phyloP scores from a whole-genome alignment of 2,329 filamentous ascomycete species.

The Venturia carpophila region DNA sequence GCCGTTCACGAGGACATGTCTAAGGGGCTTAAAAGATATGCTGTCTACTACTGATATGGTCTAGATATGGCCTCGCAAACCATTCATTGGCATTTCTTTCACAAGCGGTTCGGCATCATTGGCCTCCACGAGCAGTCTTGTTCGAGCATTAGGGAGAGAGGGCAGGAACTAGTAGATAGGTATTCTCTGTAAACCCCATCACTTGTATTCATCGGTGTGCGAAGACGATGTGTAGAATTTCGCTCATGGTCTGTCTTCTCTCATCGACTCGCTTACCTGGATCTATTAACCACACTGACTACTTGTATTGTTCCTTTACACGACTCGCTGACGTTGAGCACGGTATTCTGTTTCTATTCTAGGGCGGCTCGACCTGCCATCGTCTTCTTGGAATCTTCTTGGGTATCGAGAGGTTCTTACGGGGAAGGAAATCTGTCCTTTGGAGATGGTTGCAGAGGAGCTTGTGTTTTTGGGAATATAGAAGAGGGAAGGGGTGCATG shows the following conservation, averaged over 20 bases:
- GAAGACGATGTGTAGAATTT: not conserved
- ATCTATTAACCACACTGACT: not conserved
- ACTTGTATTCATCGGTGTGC: no score
- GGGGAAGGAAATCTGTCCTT: no score
- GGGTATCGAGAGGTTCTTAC: not conserved
- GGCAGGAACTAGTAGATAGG: not conserved
- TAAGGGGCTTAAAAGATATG: not conserved
- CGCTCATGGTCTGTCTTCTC: not conserved
- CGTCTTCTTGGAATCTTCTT: not conserved
- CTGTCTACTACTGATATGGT: constrained; percentile 1
- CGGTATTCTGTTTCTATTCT: not conserved
- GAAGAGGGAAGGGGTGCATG: no score
- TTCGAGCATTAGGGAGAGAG: not conserved
- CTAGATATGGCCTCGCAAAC: not conserved
- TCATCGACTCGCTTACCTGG: not conserved
- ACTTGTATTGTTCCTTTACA: not conserved
- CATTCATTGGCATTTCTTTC: not conserved
- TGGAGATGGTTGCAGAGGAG: no score
- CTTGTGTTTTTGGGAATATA: no score
- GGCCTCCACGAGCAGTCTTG: not conserved
- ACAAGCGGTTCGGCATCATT: not conserved
- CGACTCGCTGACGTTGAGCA: not conserved
- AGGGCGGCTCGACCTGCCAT: not conserved
- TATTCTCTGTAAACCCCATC: not conserved
- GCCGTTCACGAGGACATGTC: not conserved